Conservation (phyloP, 169 alveolate genomes). For the Miamiensis avidus region DNA sequence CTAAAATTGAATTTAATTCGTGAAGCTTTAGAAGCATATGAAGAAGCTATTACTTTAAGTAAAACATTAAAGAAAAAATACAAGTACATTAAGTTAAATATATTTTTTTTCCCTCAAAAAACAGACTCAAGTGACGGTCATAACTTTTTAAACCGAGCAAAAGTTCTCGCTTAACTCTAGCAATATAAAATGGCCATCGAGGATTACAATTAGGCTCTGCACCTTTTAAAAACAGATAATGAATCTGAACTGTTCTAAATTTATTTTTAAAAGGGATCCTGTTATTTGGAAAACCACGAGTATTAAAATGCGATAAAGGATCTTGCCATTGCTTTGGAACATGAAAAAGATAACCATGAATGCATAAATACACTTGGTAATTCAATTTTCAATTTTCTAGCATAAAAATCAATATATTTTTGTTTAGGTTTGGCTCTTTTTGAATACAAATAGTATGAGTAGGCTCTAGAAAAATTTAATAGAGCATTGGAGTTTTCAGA, state of each 20-base stretch:
- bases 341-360: slow-evolving; percentile 34
- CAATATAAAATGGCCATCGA: slow-evolving; percentile 37
- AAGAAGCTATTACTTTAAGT: slow-evolving; percentile 66
- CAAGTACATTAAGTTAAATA: no score
- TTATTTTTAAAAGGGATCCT: neutral
- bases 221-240: neutral
- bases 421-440: slow-evolving; percentile 59
- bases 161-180: slow-evolving; percentile 65
- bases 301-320: slow-evolving; percentile 68
- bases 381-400: slow-evolving; percentile 67
- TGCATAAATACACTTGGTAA: slow-evolving; percentile 42
- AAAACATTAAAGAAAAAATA: no score
- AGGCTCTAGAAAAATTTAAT: slow-evolving; percentile 52
- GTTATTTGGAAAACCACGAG: neutral
- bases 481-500: slow-evolving; percentile 57
- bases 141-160: slow-evolving; percentile 69
- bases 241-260: neutral
- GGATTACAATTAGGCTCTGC: neutral
- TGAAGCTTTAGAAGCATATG: slow-evolving; percentile 62
- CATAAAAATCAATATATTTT: slow-evolving; percentile 62
- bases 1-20: neutral
- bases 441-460: slow-evolving; percentile 55
- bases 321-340: slow-evolving; percentile 53
- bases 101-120: neutral
- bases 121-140: slow-evolving; percentile 49